phyloP scores from a whole-genome alignment of 441 rosid species.

The Populus hybrid region DNA sequence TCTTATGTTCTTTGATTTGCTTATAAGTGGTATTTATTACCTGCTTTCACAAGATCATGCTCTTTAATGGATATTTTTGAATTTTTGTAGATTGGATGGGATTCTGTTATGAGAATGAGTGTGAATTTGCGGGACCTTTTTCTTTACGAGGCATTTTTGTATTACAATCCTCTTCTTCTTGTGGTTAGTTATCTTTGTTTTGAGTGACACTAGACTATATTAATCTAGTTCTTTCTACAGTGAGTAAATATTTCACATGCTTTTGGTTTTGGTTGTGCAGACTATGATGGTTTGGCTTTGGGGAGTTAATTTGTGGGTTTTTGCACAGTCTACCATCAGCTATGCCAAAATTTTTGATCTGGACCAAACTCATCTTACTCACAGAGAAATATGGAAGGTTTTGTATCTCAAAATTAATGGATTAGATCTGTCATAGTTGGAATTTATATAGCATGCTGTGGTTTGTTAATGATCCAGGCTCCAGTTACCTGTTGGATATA shows the following conservation, averaged over 20 bases:
- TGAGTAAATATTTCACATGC: slow-evolving; percentile 9
- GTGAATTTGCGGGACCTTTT: slow-evolving; percentile 76
- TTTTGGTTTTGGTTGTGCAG: slow-evolving; percentile 38
- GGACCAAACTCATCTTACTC: slow-evolving; percentile 83
- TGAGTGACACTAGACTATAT: neutral
- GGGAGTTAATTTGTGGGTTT: slow-evolving; percentile 91
- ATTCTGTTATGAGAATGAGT: slow-evolving; percentile 94
- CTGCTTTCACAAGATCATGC: neutral
- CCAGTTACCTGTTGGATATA: neutral
- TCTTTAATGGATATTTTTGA: slow-evolving; percentile 4
- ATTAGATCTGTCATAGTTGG: neutral
- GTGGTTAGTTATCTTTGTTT: slow-evolving; percentile 55
- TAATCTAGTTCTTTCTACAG: neutral
- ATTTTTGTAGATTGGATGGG: slow-evolving; percentile 79
- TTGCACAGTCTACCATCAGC: slow-evolving; percentile 69
- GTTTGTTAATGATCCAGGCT: neutral
- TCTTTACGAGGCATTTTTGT: slow-evolving; percentile 90
- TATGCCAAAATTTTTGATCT: slow-evolving; percentile 73
- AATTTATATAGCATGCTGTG: neutral
- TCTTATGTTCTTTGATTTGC: neutral
- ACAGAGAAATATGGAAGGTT: slow-evolving; percentile 97
- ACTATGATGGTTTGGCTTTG: slow-evolving; percentile 97
- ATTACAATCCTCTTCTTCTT: slow-evolving; percentile 95
- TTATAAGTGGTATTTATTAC: neutral
- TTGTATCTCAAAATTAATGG: slow-evolving; percentile 2